phyloP scores from a whole-genome alignment of 169 alveolate genomes.

The Plasmodium falciparum region DNA sequence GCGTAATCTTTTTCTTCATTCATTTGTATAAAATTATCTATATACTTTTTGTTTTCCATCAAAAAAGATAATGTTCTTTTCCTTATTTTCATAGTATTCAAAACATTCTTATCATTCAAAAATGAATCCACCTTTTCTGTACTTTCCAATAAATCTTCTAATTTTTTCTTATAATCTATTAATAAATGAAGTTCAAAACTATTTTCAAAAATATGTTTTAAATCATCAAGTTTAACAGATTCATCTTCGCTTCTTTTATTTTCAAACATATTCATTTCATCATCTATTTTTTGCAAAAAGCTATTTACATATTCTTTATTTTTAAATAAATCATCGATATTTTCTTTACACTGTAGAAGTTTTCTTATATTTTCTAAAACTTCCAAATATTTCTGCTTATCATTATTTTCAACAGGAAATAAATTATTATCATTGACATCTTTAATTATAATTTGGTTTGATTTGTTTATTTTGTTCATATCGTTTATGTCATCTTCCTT shows the following conservation, averaged over 20 bases:
- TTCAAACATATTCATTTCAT: slow-evolving; percentile 17
- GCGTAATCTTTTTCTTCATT: not conserved
- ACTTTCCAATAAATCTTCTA: slow-evolving; percentile 50
- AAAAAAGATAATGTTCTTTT: slow-evolving; percentile 34
- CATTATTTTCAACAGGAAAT: not conserved
- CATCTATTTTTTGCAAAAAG: slow-evolving; percentile 29
- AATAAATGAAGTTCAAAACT: slow-evolving; percentile 55
- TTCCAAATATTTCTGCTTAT: not conserved
- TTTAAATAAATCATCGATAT: slow-evolving; percentile 31
- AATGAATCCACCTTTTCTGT: slow-evolving; percentile 50
- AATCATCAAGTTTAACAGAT: slow-evolving; percentile 10
- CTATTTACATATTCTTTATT: slow-evolving; percentile 20
- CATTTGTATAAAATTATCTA: slow-evolving; percentile 26
- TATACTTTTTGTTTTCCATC: slow-evolving; percentile 45
- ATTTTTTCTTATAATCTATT: slow-evolving; percentile 64
- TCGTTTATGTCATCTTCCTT: too few relatives aligned
- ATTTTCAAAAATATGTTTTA: slow-evolving; percentile 25
- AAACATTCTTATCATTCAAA: slow-evolving; percentile 20
- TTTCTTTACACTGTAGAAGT: slow-evolving; percentile 40
- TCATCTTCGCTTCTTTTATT: slow-evolving; percentile 3
- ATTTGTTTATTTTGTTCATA: too few relatives aligned
- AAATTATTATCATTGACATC: not conserved
- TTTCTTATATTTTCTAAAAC: slow-evolving; percentile 23
- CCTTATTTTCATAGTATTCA: slow-evolving; percentile 22
- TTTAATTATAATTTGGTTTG: not conserved